Conservation (phyloP, 2,329 filamentous ascomycete species). For the Elsinoe arachidis region DNA sequence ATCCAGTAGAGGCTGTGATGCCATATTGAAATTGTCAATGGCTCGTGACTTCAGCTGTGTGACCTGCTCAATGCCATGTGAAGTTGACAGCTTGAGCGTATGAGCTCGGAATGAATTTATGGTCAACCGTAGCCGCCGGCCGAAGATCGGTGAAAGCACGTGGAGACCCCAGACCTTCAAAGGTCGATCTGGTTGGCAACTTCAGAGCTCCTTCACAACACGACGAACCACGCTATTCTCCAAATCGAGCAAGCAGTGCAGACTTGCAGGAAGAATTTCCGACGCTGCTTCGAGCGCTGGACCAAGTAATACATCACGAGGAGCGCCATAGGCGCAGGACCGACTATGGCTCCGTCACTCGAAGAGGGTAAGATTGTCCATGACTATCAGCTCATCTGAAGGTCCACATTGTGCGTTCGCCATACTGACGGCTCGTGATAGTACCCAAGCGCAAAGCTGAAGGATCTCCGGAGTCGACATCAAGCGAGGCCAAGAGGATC, state of each 20-base stretch:
- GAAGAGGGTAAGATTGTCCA: not conserved
- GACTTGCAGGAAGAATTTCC: not conserved
- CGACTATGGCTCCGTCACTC: constrained; percentile 4
- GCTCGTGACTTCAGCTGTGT: not conserved
- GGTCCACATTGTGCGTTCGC: not conserved
- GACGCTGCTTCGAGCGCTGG: too few relatives aligned
- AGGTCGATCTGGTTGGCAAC: not conserved
- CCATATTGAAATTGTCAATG: constrained; percentile 41
- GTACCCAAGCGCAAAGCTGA: constrained; percentile 63
- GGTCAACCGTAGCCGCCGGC: not conserved
- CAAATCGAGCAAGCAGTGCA: too few relatives aligned
- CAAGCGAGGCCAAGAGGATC: constrained; percentile 53
- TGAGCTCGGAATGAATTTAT: not conserved
- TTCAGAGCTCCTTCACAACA: not conserved
- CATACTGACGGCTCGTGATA: not conserved
- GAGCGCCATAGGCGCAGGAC: too few relatives aligned
- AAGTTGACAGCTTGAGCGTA: constrained; percentile 5
- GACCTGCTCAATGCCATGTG: not conserved
- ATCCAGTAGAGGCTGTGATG: constrained; percentile 68
- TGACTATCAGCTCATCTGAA: not conserved
- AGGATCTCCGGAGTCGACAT: constrained; percentile 49
- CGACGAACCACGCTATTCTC: too few relatives aligned
- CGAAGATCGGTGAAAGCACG: constrained; percentile 6
- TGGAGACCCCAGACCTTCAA: constrained; percentile 6
- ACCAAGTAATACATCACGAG: too few relatives aligned